Base-by-base conservation (phyloP, 495 filamentous ascomycete species). In the Aspergillus wentii region DNA sequence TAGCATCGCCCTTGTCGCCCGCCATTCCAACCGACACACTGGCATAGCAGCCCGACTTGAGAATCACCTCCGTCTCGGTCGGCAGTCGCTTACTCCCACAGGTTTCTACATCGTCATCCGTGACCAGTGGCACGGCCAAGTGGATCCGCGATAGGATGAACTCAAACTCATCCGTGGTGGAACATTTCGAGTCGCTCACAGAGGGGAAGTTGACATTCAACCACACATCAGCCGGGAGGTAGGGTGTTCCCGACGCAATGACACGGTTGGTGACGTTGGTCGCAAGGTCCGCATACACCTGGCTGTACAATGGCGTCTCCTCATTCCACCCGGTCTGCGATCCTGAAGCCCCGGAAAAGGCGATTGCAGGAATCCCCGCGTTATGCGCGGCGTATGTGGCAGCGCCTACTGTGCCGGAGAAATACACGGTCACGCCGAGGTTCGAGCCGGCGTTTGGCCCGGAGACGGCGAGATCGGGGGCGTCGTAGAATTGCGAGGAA, bases 121-220 rank as follows among this genome's bases (percentile, higher is more conserved):
- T 74, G 38, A 79, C 51, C 4, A 66, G 25, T n/a, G 61, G 59
- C 0, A 71, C 13, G 0, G 75, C 74, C 5, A 61, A 41, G 40
- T 76, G 69, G 46, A 84, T 79, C 11, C 80, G 62, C 30, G 68
- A 77, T 17, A 84, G 48, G 2, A 84, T 71, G 48, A 78, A 86
- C 33, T 68, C 69, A 59, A 80, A 80, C 30, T 79, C 61, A 4
- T 56, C 49, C 0, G 66, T 49, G 4, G 48, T 54, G 2, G 51
- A 59, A 52, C 81, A 83, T 26, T 55, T 52, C 3, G 46, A 51
- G 3, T 57, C 63, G 2, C 49, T 59, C 9, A 78, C 69, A 8
- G 59, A 55, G 2, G 74, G 72, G 49, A 78, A 84, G 54, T 86
- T 85, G 35, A 85, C 78, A 41, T 84, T 85, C 31, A 86, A 65